These are phyloP conservation scores for Gossypium australe DNA, from an alignment of 345 rosid species.

Conservation along the genomic window DNA sequence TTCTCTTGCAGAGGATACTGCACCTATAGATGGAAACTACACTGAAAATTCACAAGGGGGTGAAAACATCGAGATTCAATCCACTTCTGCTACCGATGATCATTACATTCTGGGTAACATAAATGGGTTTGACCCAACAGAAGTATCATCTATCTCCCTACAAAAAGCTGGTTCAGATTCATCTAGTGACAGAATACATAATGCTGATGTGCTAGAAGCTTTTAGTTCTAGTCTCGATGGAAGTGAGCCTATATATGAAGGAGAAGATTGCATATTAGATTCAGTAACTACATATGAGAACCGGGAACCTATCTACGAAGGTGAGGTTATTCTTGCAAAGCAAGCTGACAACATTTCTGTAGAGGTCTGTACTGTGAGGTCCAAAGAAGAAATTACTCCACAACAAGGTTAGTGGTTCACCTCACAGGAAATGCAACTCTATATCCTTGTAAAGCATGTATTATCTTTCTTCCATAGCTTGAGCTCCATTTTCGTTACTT, in stretches of 20 bases:
- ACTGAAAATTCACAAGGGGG: conserved; percentile 18
- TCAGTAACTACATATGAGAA: conserved; percentile 49
- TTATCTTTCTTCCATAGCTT: conserved; percentile 1
- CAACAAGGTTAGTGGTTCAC: conserved; percentile 49
- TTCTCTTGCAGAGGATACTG: conserved; percentile 30
- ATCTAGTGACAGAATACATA: conserved; percentile 42
- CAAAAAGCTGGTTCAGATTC: conserved; percentile 42
- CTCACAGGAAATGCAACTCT: neutral
- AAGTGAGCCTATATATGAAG: conserved; percentile 93
- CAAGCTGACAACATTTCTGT: conserved; percentile 48
- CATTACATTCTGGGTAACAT: conserved; percentile 31
- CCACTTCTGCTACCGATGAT: conserved; percentile 19
- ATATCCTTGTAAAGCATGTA: conserved; percentile 2
- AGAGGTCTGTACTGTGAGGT: conserved; percentile 31
- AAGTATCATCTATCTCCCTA: conserved; percentile 21
- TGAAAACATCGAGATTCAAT: conserved; percentile 24
- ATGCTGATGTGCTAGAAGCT: conserved; percentile 40
- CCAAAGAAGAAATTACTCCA: conserved; percentile 56
- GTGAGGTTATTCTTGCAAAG: conserved; percentile 85
- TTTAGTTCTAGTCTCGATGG: conserved; percentile 55
- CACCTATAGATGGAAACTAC: conserved; percentile 15
- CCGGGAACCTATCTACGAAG: conserved; percentile 91
- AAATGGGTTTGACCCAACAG: conserved; percentile 21
- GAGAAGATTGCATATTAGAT: conserved; percentile 86
- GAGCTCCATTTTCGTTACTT: neutral